Conservation (phyloP, 2,329 filamentous ascomycete species). For the Penicillium sp. region DNA sequence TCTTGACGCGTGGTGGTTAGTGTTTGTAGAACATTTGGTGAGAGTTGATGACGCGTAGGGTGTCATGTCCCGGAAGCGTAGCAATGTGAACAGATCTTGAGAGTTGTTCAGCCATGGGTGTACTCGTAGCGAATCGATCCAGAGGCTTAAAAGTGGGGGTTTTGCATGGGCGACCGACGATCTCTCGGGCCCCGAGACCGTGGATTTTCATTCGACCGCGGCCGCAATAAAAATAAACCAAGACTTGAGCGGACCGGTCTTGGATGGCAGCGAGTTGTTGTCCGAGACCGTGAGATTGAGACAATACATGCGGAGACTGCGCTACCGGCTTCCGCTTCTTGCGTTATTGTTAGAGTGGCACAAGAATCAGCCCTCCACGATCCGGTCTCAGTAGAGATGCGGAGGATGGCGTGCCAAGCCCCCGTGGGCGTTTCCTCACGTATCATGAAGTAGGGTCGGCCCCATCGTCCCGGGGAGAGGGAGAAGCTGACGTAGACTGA, state of each 20-base stretch:
- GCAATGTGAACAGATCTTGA: slow-evolving; percentile 8
- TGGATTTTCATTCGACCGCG: too few relatives aligned
- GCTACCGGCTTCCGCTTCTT: too few relatives aligned
- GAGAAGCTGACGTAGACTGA: slow-evolving; percentile 20
- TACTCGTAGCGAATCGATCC: slow-evolving; percentile 8
- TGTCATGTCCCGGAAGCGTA: slow-evolving; percentile 4
- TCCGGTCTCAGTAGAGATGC: too few relatives aligned
- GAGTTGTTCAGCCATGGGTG: slow-evolving; percentile 3
- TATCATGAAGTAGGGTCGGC: slow-evolving; percentile 11
- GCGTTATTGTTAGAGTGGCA: too few relatives aligned
- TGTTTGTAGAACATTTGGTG: too few relatives aligned
- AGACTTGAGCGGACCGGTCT: too few relatives aligned
- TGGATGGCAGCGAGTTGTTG: too few relatives aligned
- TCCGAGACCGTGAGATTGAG: too few relatives aligned
- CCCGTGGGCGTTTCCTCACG: slow-evolving; percentile 4
- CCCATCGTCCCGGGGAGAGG: slow-evolving; percentile 5
- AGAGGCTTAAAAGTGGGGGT: slow-evolving; percentile 17
- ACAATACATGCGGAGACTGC: too few relatives aligned
- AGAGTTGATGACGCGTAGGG: too few relatives aligned
- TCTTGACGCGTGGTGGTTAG: slow-evolving; percentile 1
- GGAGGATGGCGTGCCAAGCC: slow-evolving; percentile 11
- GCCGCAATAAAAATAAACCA: slow-evolving; percentile 13
- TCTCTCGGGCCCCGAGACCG: slow-evolving; percentile 6
- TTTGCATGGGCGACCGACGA: slow-evolving; percentile 11
- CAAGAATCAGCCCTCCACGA: too few relatives aligned